Evolutionary conservation across 2,329 filamentous ascomycete species (phyloP), one percentile per base, ranked within the genome.

Genomic region (Arachnomyces sp.): DNA sequence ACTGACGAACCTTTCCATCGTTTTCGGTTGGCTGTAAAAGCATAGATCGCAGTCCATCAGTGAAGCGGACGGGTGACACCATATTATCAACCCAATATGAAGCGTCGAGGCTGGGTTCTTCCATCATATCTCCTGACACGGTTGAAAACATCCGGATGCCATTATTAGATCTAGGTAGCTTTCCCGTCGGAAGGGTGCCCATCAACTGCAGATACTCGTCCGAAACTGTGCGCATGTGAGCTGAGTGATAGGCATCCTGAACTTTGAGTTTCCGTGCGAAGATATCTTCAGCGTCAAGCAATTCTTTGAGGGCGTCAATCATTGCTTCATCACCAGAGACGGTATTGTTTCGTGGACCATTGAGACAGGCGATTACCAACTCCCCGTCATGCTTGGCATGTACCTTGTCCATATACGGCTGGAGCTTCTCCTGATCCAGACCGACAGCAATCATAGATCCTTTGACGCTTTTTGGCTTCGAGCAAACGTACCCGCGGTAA

Each of bases 401-500:
- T 14, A 42, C 28, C 12, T 38, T 20, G 7, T 42, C 38, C 15
- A 39, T 30, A 40, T 36, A 45, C 6, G 31, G 25, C 14, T 33
- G 11, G 8, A 47, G 36, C 2, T 50, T 42, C 7, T 43, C 37
- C 29, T 42, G 33, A 7, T 43, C 33, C 7, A 54, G 11, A 1
- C 57, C 57, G 5, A 57, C 55, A 1, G 59, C 52, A 34, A 58
- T 40, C 60, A 64, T 64, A 7, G 48, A 38, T 4, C 59, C 59
- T 18, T 37, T 34, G 25, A 20, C 18, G 17, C 32, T 12, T n/a
- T 37, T 34, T 32, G 33, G 14, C n/a, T 30, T 31, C 25, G 20
- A 14, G 13, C 41, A 35, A 28, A 45, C 30, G n/a, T 42, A 28
- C 7, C 57, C 57, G 7, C 57, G 49, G 29, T 44, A 49, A 33